Base-by-base conservation (phyloP, 2,329 filamentous ascomycete species). In the Elsinoe ampelina region DNA sequence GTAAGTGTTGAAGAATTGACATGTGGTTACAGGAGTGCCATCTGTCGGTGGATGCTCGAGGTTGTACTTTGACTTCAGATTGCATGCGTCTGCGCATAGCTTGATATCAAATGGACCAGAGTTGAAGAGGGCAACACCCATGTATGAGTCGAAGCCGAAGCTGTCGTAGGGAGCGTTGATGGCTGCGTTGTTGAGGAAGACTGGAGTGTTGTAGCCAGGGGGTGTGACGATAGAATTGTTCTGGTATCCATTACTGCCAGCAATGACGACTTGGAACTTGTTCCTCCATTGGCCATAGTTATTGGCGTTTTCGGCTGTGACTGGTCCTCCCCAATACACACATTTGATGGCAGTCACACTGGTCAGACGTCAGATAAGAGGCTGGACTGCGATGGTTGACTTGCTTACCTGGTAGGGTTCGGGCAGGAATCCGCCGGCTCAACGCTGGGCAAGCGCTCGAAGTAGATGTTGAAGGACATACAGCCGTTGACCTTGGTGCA, bases 101-200 rank as follows among this genome's bases (percentile, higher is more conserved):
- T 60, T 54, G 19, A 65, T 60, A 55, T 71, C 64, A 56, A 66
- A 69, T 17, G 65, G 65, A n/a, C 63, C 63, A 19, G 58, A 58
- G 26, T 65, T 65, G 60, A 66, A 67, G 39, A 60, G 58, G 51
- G 60, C 63, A 15, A 48, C 42, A 35, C 63, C 64, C 55, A 69
- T 63, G 58, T 62, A 65, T 4, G 64, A 66, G 54, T 65, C 61
- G 6, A 58, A 51, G 17, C 63, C 62, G 15, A 65, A 57, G 57
- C 61, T 62, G 59, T 65, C 63, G 32, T 58, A 60, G 8, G 63
- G 64, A 11, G 63, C 65, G 42, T 61, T 60, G 19, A 69, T 67
- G 10, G 65, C 62, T 20, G 58, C 61, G 15, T 61, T 61, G 32
- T 51, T 51, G 26, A 63, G 58, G 38, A 55, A 62, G 22, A 54